Evolutionary conservation across 257 asterid genomes (phyloP).

Genomic region (Solanum sitiens): DNA sequence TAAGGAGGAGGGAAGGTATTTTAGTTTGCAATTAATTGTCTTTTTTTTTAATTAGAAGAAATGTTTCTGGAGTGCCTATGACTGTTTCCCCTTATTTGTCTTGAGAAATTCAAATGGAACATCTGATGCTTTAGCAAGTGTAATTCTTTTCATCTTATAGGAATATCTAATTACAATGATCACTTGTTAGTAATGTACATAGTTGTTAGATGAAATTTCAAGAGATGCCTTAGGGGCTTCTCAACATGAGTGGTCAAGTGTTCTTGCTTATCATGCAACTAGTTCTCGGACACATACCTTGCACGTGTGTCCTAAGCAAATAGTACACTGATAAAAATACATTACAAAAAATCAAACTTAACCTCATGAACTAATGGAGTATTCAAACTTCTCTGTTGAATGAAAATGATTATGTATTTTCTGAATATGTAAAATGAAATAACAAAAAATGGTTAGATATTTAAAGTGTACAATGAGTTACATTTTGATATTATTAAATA

Average conservation of each 20-base stretch:
- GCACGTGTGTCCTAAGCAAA: too few species aligned
- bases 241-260: neutral
- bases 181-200: neutral
- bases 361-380: too few species aligned
- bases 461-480: too few species aligned
- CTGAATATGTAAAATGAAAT: too few species aligned
- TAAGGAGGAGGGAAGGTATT: neutral
- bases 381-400: too few species aligned
- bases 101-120: neutral
- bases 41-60: neutral
- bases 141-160: neutral
- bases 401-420: too few species aligned
- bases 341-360: too few species aligned
- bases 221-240: neutral
- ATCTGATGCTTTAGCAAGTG: neutral
- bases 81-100: neutral
- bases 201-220: neutral
- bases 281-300: too few species aligned
- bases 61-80: neutral
- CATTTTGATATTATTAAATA: too few species aligned
- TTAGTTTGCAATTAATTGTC: neutral
- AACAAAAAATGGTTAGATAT: too few species aligned
- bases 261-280: neutral
- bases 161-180: neutral
- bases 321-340: too few species aligned